Base-by-base conservation (phyloP, 352 stramenopile species). In the Pythium biforme region DNA sequence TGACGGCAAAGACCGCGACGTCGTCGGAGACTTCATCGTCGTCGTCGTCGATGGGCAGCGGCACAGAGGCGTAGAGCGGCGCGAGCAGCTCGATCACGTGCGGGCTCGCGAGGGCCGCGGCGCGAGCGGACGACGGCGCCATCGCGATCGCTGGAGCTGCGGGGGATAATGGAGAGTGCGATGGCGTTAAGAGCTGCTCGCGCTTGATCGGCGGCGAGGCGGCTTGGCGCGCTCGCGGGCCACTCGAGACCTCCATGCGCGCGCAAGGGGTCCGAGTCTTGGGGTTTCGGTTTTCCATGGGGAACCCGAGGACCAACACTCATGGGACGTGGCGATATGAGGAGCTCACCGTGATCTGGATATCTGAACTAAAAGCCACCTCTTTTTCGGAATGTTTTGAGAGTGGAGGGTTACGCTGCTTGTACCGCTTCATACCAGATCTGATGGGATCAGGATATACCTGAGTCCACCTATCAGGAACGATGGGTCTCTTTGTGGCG, bases 61-160 rank as follows among this genome's bases (percentile, higher is more conserved):
- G 55, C 11, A 61, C 22, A 3, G 19, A 17, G 6, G 27, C 12
- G 19, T 53, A 33, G 26, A 61, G 29, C 26, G 55, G 55, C 37
- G 27, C 29, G 23, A 61, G 55, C 27, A 61, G 25, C 40, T 61
- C 55, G 19, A 61, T 11, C 8, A 61, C 55, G 50, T 61, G 55
- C 11, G 29, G 55, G 2, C 55, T 52, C 19, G 27, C 15, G 49
- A 55, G 49, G 19, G 29, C 49, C 12, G 41, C n/a, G 41, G n/a
- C 88, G n/a, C 19, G 87, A 72, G 33, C 71, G 75, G 49, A 74
- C 69, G 19, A 43, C 54, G 1, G 29, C 29, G 22, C 52, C 53
- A 14, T 67, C 50, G 15, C 53, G 11, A 22, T 48, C 57, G 17
- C n/a, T 29, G 39, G 14, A 0, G 39, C 15, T 4, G 39, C 39